phyloP scores from a whole-genome alignment of 192 early-diverging fungal genomes.

The Rhizophagus clarus region DNA sequence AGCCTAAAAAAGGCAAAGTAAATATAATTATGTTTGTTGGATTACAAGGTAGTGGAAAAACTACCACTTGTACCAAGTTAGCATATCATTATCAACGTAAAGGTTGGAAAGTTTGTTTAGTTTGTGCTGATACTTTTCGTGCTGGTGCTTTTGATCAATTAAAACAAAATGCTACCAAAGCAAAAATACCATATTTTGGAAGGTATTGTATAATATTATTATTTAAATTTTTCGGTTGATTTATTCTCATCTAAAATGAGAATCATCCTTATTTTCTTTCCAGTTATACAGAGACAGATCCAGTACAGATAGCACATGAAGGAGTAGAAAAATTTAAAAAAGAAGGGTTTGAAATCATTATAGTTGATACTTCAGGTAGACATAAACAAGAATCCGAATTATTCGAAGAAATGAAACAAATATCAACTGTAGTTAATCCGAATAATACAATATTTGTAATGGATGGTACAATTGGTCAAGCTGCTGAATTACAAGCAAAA shows the following conservation, averaged over 20 bases:
- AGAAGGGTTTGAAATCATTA: slow-evolving; percentile 94
- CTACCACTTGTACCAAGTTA: slow-evolving; percentile 93
- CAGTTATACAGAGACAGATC: slow-evolving; percentile 93
- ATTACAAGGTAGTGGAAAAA: slow-evolving; percentile 94
- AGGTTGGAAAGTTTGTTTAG: slow-evolving; percentile 90
- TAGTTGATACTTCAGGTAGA: slow-evolving; percentile 97
- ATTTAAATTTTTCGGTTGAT: neutral
- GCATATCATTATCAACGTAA: slow-evolving; percentile 91
- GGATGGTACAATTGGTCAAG: slow-evolving; percentile 98
- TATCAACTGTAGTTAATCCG: slow-evolving; percentile 81
- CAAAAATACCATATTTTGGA: slow-evolving; percentile 96
- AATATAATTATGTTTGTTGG: slow-evolving; percentile 98
- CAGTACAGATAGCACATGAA: slow-evolving; percentile 86
- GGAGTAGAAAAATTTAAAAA: slow-evolving; percentile 93
- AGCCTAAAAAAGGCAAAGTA: slow-evolving; percentile 77
- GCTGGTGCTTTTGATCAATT: slow-evolving; percentile 99
- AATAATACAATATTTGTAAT: slow-evolving; percentile 95
- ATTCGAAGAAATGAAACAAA: slow-evolving; percentile 97
- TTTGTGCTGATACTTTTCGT: slow-evolving; percentile 96
- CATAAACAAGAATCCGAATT: slow-evolving; percentile 94
- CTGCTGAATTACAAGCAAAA: slow-evolving; percentile 88
- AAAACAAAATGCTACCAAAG: slow-evolving; percentile 96
- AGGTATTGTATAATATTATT: slow-evolving; percentile 39
- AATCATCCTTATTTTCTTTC: neutral
- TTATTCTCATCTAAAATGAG: neutral